A percentile compares a stretch with the other conserved stretches of the same genome.
Conservation (phyloP, 1,284 basidiomycete genomes). For the Mycena sp. region DNA sequence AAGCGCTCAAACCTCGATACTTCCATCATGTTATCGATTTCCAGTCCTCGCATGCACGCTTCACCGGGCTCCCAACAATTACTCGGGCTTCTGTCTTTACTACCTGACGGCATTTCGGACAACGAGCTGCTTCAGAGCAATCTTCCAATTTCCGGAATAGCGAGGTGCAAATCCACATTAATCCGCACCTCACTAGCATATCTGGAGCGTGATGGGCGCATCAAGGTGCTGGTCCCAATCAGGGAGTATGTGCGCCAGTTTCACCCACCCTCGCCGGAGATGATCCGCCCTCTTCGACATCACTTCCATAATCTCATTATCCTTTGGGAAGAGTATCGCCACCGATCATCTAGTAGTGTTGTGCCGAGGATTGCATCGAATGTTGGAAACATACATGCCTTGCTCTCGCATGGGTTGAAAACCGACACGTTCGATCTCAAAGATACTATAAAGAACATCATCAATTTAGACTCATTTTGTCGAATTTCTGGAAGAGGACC, state of each 20-base stretch:
- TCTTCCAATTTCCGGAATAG: background rate
- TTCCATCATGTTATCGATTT: background rate
- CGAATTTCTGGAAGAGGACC: no score
- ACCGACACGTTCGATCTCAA: no score
- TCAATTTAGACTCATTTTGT: no score
- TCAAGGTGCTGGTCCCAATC: background rate
- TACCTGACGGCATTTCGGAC: background rate
- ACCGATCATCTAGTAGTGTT: no score
- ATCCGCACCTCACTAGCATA: background rate
- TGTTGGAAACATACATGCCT: no score
- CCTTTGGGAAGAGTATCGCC: background rate
- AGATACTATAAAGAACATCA: no score
- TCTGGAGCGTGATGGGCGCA: background rate
- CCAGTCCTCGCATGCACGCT: constrained; percentile 1
- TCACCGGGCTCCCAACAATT: background rate
- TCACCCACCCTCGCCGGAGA: background rate
- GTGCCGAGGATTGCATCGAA: no score
- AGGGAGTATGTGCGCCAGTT: background rate
- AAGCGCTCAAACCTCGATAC: background rate
- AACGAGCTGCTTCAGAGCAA: background rate
- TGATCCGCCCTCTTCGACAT: background rate
- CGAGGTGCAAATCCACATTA: background rate
- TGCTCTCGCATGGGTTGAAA: no score
- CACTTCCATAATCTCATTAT: background rate
- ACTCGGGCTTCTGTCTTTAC: background rate